phyloP scores from a whole-genome alignment of 495 filamentous ascomycete genomes.

The Aspergillus hancockii region DNA sequence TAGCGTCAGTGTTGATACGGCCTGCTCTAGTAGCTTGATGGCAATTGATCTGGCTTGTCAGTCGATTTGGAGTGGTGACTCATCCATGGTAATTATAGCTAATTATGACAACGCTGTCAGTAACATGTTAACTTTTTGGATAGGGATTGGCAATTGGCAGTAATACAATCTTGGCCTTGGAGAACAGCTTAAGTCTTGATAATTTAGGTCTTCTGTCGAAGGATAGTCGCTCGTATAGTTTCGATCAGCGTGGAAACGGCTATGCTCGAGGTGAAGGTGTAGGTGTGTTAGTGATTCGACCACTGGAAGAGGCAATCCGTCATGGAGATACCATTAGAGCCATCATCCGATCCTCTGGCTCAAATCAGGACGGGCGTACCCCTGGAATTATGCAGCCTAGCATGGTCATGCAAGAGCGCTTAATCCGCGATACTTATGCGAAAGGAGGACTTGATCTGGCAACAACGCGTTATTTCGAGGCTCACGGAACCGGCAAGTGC shows the following conservation, averaged over 20 bases:
- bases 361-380: slow-evolving; percentile 56
- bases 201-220: slow-evolving; percentile 34
- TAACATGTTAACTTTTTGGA: background rate
- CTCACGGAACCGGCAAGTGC: slow-evolving; percentile 42
- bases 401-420: slow-evolving; percentile 33
- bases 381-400: slow-evolving; percentile 44
- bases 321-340: slow-evolving; percentile 49
- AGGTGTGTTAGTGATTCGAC: slow-evolving; percentile 43
- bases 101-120: background rate
- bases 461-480: slow-evolving; percentile 46
- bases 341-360: slow-evolving; percentile 31
- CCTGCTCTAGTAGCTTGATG: slow-evolving; percentile 44
- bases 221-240: slow-evolving; percentile 39
- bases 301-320: slow-evolving; percentile 34
- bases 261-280: slow-evolving; percentile 50
- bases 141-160: slow-evolving; percentile 17
- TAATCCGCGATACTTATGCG: slow-evolving; percentile 46
- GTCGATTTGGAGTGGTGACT: slow-evolving; percentile 35
- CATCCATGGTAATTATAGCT: slow-evolving; percentile 6
- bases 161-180: slow-evolving; percentile 2
- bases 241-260: slow-evolving; percentile 44
- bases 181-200: slow-evolving; percentile 19
- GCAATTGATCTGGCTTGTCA: slow-evolving; percentile 39
- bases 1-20: slow-evolving; percentile 42
- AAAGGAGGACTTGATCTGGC: slow-evolving; percentile 33